Evolutionary conservation across 164 flowering plant species (phyloP).

Genomic region (Houttuynia cordata): DNA sequence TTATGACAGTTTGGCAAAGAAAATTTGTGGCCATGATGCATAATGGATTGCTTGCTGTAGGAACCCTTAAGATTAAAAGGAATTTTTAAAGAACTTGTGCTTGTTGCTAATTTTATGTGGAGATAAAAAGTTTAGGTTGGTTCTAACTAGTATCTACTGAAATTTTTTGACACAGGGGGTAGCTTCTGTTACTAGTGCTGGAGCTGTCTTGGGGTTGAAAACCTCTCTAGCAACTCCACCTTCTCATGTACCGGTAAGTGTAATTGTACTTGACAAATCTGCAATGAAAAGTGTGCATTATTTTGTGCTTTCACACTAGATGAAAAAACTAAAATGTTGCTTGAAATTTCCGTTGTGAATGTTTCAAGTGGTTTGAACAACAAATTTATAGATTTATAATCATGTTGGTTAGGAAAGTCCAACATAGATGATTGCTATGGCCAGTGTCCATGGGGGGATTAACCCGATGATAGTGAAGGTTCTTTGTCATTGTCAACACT

Average conservation of each 20-base stretch:
- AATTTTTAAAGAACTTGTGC: too few species aligned
- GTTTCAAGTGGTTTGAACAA: background rate
- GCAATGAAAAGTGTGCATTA: background rate
- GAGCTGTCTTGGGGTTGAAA: constrained; percentile 51
- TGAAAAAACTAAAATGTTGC: background rate
- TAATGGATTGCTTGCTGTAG: too few species aligned
- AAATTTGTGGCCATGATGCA: too few species aligned
- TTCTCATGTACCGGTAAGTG: constrained; percentile 45
- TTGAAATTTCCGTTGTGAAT: background rate
- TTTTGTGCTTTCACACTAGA: background rate
- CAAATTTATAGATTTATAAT: background rate
- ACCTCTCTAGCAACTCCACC: constrained; percentile 44
- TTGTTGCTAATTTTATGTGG: too few species aligned
- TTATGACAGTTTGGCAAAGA: too few species aligned
- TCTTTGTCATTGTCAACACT: too few species aligned
- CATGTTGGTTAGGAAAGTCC: background rate
- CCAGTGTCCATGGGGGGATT: too few species aligned
- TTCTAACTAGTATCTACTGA: too few species aligned
- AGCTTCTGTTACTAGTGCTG: constrained; percentile 15
- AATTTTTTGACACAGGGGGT: constrained; percentile 35
- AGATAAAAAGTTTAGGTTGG: too few species aligned
- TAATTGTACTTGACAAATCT: background rate
- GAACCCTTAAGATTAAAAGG: too few species aligned
- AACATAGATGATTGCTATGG: background rate
- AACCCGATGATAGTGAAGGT: too few species aligned